Evolutionary conservation across 1,139 yeast species (phyloP).

Genomic region (Kazachstania sp.): DNA sequence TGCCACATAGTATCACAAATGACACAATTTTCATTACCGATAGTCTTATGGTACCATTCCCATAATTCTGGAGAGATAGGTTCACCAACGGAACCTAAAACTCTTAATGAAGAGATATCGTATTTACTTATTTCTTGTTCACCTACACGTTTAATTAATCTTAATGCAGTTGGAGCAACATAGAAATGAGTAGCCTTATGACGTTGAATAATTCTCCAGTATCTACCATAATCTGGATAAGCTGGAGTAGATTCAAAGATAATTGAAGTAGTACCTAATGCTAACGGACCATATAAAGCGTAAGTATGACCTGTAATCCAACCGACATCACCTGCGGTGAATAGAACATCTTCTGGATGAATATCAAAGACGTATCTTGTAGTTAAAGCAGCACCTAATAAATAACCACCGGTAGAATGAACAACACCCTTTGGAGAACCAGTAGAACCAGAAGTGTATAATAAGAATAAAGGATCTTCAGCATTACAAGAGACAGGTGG

Average conservation of each 20-base stretch:
- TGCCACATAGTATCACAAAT: slow-evolving; percentile 98
- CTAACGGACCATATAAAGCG: slow-evolving; percentile 87
- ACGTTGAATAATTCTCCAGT: slow-evolving; percentile 92
- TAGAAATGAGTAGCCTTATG: slow-evolving; percentile 94
- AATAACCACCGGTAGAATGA: slow-evolving; percentile 89
- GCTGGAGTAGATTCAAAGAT: slow-evolving; percentile 98
- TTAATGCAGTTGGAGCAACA: slow-evolving; percentile 96
- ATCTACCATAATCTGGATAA: slow-evolving; percentile 91
- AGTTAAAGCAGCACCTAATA: slow-evolving; percentile 90
- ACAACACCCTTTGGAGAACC: slow-evolving; percentile 98
- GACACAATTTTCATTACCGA: slow-evolving; percentile 80
- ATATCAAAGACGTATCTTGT: slow-evolving; percentile 90
- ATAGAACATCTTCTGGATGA: slow-evolving; percentile 77
- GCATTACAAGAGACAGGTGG: slow-evolving; percentile 76
- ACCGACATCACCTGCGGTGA: slow-evolving; percentile 98
- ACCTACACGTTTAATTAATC: slow-evolving; percentile 92
- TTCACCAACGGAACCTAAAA: slow-evolving; percentile 97
- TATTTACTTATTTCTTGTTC: slow-evolving; percentile 74
- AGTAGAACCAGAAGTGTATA: slow-evolving; percentile 65
- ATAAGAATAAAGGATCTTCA: slow-evolving; percentile 24
- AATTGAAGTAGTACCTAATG: slow-evolving; percentile 81
- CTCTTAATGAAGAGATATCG: slow-evolving; percentile 84
- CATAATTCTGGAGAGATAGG: slow-evolving; percentile 97
- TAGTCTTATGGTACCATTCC: slow-evolving; percentile 95
- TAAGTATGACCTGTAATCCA: slow-evolving; percentile 99